Base-by-base conservation (phyloP, 352 stramenopile species). In the Blastocystis sp. region DNA sequence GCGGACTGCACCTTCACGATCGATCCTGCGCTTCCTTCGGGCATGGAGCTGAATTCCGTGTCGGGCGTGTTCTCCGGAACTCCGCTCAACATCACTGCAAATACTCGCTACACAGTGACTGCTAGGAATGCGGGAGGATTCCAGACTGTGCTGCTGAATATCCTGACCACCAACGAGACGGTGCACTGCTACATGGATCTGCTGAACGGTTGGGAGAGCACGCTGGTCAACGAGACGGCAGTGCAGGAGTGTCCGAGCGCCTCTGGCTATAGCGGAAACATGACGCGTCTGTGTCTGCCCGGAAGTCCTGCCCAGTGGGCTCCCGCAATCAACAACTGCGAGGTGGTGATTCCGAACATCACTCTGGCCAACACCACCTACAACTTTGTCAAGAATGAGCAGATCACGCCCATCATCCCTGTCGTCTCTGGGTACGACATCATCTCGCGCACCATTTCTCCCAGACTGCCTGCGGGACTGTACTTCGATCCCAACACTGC, bases 201-300 rank as follows among this genome's bases (percentile, higher is more conserved):
- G 50, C 34, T 84, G 73, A 66, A 84, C 56, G 73, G 73, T n/a
- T 84, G 73, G 73, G 73, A 84, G 50, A 68, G n/a, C n/a, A 84
- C 73, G 7, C 47, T 66, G 5, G 73, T 64, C 23, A 84, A 84
- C 56, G 47, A 13, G 5, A 88, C 77, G 11, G 77, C 77, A 18
- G 29, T 79, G 8, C 75, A 88, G 66, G 26, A 18, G 6, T 88
- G 77, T 64, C 77, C 77, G 3, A 79, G 70, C 55, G 23, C 50
- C 11, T 59, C 47, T 8, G 66, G 70, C 53, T 88, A 88, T 34
- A 59, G 70, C 0, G 77, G 77, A 37, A 79, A 76, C 26, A 59
- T 79, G 15, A 88, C 77, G 5, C 54, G 77, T 43, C 47, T 47
- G 13, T 88, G 77, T 43, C 26, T 76, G 23, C 45, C 45, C 29